These are phyloP conservation scores for Heliosperma pusillum DNA, from an alignment of 148 eudicot genomes.

Conservation along the genomic window DNA sequence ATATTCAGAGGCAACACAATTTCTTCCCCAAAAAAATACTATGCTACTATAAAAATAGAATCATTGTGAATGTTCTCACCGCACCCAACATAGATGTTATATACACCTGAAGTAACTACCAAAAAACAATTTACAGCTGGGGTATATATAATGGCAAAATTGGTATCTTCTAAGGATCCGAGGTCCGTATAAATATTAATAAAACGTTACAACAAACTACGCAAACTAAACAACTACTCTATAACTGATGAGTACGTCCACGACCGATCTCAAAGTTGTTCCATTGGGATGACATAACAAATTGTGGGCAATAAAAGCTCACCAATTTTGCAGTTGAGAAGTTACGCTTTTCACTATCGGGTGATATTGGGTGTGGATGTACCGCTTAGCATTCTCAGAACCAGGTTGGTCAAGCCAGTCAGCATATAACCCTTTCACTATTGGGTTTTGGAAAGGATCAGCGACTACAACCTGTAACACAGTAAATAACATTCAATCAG, in stretches of 20 bases:
- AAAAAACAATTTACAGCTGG: not conserved
- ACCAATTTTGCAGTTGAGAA: slow-evolving; percentile 79
- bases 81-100: not conserved
- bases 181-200: not conserved
- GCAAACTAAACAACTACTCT: not conserved
- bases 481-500: slow-evolving; percentile 10
- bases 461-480: slow-evolving; percentile 51
- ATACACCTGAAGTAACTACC: slow-evolving; percentile 5
- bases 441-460: slow-evolving; percentile 76
- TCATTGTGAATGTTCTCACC: not conserved
- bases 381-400: slow-evolving; percentile 73
- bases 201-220: not conserved
- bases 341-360: slow-evolving; percentile 78
- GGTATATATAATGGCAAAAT: slow-evolving; percentile 15
- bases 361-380: slow-evolving; percentile 82
- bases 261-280: not conserved
- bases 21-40: too few relatives aligned
- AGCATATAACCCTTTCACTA: slow-evolving; percentile 55
- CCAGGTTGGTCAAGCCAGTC: slow-evolving; percentile 91
- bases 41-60: too few relatives aligned
- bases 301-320: not conserved
- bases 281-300: not conserved
- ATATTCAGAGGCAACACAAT: too few relatives aligned
- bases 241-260: not conserved
- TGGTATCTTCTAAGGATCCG: not conserved